Conservation (phyloP, 2,329 filamentous ascomycete genomes). For the Xylariaceae sp. region DNA sequence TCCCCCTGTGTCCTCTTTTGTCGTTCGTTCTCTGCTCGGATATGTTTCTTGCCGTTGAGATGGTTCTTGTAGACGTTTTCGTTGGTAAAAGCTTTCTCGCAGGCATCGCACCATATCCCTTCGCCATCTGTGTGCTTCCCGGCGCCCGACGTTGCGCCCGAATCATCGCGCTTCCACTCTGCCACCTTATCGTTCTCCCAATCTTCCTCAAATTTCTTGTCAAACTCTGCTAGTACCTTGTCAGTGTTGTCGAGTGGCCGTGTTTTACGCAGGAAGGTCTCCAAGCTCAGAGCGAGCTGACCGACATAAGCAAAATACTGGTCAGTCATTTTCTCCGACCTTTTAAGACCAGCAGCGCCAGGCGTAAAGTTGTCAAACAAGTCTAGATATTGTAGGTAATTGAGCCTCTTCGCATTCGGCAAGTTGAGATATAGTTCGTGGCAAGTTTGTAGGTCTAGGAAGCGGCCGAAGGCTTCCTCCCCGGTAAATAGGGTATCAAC, state of each 20-base stretch:
- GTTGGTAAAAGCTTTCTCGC: slow-evolving; percentile 92
- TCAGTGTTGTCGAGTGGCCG: slow-evolving; percentile 81
- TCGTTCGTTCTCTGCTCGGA: slow-evolving; percentile 69
- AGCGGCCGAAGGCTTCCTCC: slow-evolving; percentile 89
- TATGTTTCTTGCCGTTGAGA: slow-evolving; percentile 85
- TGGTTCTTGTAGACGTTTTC: slow-evolving; percentile 91
- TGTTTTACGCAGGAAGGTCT: slow-evolving; percentile 79
- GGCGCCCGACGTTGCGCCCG: slow-evolving; percentile 33
- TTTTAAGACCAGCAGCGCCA: slow-evolving; percentile 67
- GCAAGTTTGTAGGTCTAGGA: slow-evolving; percentile 76
- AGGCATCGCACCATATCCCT: slow-evolving; percentile 83
- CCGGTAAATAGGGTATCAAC: slow-evolving; percentile 92
- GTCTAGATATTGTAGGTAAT: slow-evolving; percentile 90
- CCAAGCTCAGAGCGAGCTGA: slow-evolving; percentile 73
- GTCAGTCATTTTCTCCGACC: slow-evolving; percentile 82
- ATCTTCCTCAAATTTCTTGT: slow-evolving; percentile 73
- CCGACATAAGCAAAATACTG: slow-evolving; percentile 87
- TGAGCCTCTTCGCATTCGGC: slow-evolving; percentile 74
- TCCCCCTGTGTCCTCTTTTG: slow-evolving; percentile 42
- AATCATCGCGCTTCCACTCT: slow-evolving; percentile 65
- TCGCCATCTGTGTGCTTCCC: slow-evolving; percentile 42
- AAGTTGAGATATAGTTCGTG: slow-evolving; percentile 91
- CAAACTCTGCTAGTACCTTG: slow-evolving; percentile 68
- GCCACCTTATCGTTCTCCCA: slow-evolving; percentile 77
- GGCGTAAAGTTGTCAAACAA: slow-evolving; percentile 80